Conservation (phyloP, 2,329 filamentous ascomycete genomes). For the Tolypocladium inflatum region DNA sequence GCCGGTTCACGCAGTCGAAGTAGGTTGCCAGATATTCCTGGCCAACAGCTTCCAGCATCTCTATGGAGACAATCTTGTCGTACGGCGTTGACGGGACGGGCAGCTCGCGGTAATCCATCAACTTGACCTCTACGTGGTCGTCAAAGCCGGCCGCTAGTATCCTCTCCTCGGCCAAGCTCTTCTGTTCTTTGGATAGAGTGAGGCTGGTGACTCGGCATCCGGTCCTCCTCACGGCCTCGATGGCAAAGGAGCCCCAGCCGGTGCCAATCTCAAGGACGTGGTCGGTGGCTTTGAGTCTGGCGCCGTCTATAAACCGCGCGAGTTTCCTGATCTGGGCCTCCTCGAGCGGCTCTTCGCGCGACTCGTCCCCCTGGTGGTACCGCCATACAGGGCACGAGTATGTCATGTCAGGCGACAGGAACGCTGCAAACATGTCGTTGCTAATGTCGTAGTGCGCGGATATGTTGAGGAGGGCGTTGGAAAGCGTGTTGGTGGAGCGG, state of each 20-base stretch:
- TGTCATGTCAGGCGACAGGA: conserved; percentile 67
- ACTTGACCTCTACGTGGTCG: conserved; percentile 51
- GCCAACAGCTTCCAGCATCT: conserved; percentile 70
- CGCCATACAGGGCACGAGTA: conserved; percentile 63
- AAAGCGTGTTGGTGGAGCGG: conserved; percentile 45
- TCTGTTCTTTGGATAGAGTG: conserved; percentile 61
- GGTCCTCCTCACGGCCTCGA: conserved; percentile 55
- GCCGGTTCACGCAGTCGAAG: conserved; percentile 52
- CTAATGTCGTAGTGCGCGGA: conserved; percentile 67
- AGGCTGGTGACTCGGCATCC: conserved; percentile 61
- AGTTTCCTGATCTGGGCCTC: conserved; percentile 60
- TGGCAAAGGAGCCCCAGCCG: conserved; percentile 67
- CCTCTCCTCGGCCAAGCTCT: conserved; percentile 54
- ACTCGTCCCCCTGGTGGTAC: not conserved
- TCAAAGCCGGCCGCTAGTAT: conserved; percentile 51
- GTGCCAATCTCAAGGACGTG: conserved; percentile 69
- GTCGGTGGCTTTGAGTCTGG: conserved; percentile 52
- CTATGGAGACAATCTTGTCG: conserved; percentile 66
- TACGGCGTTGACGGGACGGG: conserved; percentile 43
- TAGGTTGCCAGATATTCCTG: conserved; percentile 58
- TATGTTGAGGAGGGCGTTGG: conserved; percentile 54
- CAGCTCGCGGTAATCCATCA: conserved; percentile 60
- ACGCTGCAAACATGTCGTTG: conserved; percentile 67
- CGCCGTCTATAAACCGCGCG: conserved; percentile 54
- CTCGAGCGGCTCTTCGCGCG: conserved; percentile 45